These are phyloP conservation scores for Pyrenophora teres DNA, from an alignment of 2,329 filamentous ascomycete species.

Conservation along the genomic window DNA sequence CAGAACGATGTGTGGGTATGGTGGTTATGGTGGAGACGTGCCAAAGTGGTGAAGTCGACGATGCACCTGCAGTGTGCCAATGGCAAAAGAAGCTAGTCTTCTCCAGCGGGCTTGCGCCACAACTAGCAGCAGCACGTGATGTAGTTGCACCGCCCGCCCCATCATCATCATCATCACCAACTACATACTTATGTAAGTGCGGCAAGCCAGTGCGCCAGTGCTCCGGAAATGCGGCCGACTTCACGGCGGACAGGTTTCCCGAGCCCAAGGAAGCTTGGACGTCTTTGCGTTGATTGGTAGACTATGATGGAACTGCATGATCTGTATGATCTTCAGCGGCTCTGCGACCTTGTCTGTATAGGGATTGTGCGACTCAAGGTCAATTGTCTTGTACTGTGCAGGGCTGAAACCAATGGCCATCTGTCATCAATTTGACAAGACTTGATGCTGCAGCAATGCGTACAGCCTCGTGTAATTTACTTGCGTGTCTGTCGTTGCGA, in stretches of 20 bases:
- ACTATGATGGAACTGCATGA: conserved; percentile 6
- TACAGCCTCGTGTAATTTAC: conserved; percentile 14
- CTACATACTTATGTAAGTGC: neutral
- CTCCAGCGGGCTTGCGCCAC: neutral
- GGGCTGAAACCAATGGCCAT: conserved; percentile 32
- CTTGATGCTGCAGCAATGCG: neutral
- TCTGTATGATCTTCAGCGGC: conserved; percentile 21
- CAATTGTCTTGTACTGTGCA: conserved; percentile 23
- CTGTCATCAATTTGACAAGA: conserved; percentile 5
- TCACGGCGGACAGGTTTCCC: neutral
- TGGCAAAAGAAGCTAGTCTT: conserved; percentile 6
- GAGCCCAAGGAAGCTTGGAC: conserved; percentile 2
- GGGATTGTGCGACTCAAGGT: conserved; percentile 27
- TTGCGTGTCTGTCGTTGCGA: conserved; percentile 6
- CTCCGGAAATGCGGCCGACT: conserved; percentile 2
- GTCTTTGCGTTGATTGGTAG: conserved; percentile 4
- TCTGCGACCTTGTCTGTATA: conserved; percentile 34
- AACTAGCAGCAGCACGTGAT: neutral
- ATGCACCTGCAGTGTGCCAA: neutral
- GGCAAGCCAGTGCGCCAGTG: neutral
- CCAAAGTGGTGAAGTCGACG: conserved; percentile 13
- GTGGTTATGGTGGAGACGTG: conserved; percentile 5
- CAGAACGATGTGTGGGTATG: neutral
- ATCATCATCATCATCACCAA: too few relatives aligned
- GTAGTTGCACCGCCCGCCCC: neutral